Percentiles rank a stretch among this genome's conserved stretches.
These are phyloP conservation scores for Skeletonema tropicum DNA, from an alignment of 108 stramenopile genomes.

Conservation along the genomic window DNA sequence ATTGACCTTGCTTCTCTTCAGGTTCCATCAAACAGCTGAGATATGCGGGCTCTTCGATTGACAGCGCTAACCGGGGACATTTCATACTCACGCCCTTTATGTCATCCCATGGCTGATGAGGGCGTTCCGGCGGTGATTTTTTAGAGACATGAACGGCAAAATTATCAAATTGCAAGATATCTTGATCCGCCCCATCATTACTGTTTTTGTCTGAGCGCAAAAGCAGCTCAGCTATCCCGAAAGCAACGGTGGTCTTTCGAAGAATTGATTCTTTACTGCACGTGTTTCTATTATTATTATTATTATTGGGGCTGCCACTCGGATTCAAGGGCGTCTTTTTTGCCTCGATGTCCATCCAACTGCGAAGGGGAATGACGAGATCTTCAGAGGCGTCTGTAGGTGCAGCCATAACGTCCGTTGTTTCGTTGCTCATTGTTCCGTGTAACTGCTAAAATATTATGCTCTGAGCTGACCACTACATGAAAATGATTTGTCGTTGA, in stretches of 20 bases:
- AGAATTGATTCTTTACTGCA: not conserved
- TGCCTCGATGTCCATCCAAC: not conserved
- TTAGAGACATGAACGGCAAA: slow-evolving; percentile 9
- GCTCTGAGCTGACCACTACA: too few species aligned
- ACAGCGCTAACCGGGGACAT: slow-evolving; percentile 13
- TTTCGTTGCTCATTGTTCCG: too few species aligned
- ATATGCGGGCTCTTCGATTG: slow-evolving; percentile 18
- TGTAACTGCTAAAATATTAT: too few species aligned
- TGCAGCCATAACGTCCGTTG: too few species aligned
- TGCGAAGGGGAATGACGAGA: not conserved
- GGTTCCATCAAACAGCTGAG: slow-evolving; percentile 3
- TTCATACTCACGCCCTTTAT: slow-evolving; percentile 36
- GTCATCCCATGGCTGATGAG: not conserved
- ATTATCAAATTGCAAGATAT: slow-evolving; percentile 14
- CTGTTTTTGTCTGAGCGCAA: not conserved
- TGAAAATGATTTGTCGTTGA: too few species aligned
- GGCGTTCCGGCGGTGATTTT: not conserved
- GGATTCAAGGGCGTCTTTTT: not conserved
- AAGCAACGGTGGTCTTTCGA: slow-evolving; percentile 32
- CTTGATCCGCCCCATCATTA: not conserved
- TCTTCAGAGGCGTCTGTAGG: too few species aligned
- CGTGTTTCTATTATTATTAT: too few species aligned
- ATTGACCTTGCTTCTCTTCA: not conserved
- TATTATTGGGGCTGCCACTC: not conserved
- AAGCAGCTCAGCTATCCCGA: slow-evolving; percentile 34